Conservation (phyloP, 2,329 filamentous ascomycete genomes). For the Rhynchosporium agropyri region DNA sequence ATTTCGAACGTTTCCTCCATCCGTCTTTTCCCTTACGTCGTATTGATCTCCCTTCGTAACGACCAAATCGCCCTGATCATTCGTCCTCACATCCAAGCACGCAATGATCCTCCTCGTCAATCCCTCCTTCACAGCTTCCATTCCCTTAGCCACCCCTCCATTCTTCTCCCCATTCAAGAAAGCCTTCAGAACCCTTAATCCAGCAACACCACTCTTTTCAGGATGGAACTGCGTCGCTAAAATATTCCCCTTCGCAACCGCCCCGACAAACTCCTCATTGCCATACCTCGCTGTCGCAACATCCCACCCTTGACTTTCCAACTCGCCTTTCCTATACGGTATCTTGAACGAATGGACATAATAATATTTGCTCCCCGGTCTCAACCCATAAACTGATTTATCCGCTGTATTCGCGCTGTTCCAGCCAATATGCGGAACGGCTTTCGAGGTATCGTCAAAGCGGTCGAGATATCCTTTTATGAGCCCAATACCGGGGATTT, state of each 20-base stretch:
- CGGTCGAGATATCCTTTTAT: slow-evolving; percentile 71
- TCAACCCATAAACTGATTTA: slow-evolving; percentile 74
- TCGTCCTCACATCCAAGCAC: slow-evolving; percentile 92
- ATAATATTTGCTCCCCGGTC: slow-evolving; percentile 90
- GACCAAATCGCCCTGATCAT: slow-evolving; percentile 91
- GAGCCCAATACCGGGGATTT: slow-evolving; percentile 73
- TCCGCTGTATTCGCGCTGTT: slow-evolving; percentile 76
- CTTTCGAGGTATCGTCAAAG: slow-evolving; percentile 78
- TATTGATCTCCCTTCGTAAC: slow-evolving; percentile 99
- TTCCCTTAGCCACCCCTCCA: slow-evolving; percentile 35
- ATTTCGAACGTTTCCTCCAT: slow-evolving; percentile 74
- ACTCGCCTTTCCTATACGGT: slow-evolving; percentile 70
- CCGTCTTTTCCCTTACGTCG: slow-evolving; percentile 88
- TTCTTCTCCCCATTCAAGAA: slow-evolving; percentile 77
- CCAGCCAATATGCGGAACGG: slow-evolving; percentile 99
- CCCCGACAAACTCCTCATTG: slow-evolving; percentile 86
- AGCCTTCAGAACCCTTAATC: slow-evolving; percentile 78
- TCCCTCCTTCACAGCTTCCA: slow-evolving; percentile 55
- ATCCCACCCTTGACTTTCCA: slow-evolving; percentile 84
- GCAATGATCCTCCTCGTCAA: slow-evolving; percentile 94
- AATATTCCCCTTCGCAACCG: slow-evolving; percentile 81
- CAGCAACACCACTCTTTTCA: slow-evolving; percentile 92
- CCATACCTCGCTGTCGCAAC: slow-evolving; percentile 92
- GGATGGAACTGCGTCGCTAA: slow-evolving; percentile 97
- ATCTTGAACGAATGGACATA: slow-evolving; percentile 96